phyloP scores from a whole-genome alignment of 2,329 filamentous ascomycete species.

The Ophiocordyceps polyrhachis-furcata region DNA sequence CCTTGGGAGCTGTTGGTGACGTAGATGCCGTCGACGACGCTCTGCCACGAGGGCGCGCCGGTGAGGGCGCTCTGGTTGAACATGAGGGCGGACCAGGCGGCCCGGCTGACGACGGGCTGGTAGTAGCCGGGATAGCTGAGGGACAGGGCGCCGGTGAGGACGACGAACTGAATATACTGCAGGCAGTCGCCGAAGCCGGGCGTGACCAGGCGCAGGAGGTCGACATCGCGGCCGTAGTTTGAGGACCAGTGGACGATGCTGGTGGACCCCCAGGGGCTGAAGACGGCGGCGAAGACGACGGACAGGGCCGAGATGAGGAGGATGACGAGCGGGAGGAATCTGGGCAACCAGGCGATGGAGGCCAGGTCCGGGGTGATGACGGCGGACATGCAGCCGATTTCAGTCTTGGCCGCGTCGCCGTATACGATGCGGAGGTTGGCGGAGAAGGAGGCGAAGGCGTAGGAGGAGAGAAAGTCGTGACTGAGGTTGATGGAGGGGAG shows the following conservation, averaged over 20 bases:
- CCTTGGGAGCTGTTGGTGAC: constrained; percentile 60
- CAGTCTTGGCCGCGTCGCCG: constrained; percentile 43
- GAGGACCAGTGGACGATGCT: constrained; percentile 94
- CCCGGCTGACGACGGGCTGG: constrained; percentile 76
- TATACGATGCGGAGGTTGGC: constrained; percentile 57
- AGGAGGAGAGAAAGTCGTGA: constrained; percentile 62
- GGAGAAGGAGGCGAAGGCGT: constrained; percentile 68
- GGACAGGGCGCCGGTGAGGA: constrained; percentile 70
- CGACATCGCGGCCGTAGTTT: constrained; percentile 88
- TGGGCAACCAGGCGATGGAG: constrained; percentile 45
- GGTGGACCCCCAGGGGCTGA: constrained; percentile 81
- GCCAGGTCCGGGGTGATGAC: constrained; percentile 73
- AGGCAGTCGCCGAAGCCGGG: constrained; percentile 93
- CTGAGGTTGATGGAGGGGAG: constrained; percentile 58
- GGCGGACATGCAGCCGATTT: constrained; percentile 66
- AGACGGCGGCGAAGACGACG: constrained; percentile 68
- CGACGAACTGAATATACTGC: constrained; percentile 89
- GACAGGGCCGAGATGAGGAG: constrained; percentile 65
- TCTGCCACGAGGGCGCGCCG: constrained; percentile 43
- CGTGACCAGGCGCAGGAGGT: constrained; percentile 78
- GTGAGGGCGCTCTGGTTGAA: constrained; percentile 84
- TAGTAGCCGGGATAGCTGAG: constrained; percentile 88
- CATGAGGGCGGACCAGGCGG: constrained; percentile 74
- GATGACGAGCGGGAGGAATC: constrained; percentile 60
- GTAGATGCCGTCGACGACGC: constrained; percentile 73